phyloP scores from a whole-genome alignment of 495 filamentous ascomycete species.

The Pyronema domesticum region DNA sequence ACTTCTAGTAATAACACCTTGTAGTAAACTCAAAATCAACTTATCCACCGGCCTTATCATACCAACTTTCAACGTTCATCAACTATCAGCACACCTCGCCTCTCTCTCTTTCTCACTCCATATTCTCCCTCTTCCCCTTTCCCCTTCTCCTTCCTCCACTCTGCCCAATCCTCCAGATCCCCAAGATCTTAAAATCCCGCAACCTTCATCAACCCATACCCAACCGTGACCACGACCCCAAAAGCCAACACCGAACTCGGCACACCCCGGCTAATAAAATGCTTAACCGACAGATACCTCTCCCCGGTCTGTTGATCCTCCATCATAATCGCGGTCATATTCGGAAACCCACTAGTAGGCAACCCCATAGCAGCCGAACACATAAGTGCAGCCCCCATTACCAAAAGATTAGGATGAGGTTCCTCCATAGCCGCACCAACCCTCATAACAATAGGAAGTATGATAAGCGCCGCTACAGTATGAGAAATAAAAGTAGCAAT shows the following conservation, averaged over 20 bases:
- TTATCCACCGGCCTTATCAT: too few species aligned
- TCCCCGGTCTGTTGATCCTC: constrained; percentile 82
- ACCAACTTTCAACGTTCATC: too few species aligned
- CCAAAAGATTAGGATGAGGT: constrained; percentile 83
- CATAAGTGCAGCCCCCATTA: constrained; percentile 60
- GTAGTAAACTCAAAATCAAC: too few species aligned
- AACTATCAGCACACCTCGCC: too few species aligned
- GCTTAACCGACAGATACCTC: constrained; percentile 76
- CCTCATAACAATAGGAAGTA: constrained; percentile 72
- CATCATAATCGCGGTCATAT: constrained; percentile 99
- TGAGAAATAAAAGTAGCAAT: constrained; percentile 97
- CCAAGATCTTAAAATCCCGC: constrained; percentile 41
- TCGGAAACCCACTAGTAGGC: constrained; percentile 91
- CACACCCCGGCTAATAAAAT: constrained; percentile 82
- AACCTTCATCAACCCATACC: constrained; percentile 73
- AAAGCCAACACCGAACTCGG: constrained; percentile 69
- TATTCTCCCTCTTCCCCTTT: too few species aligned
- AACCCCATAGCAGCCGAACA: constrained; percentile 65
- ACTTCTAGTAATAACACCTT: too few species aligned
- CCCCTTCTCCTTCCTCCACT: too few species aligned
- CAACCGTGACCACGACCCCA: constrained; percentile 62
- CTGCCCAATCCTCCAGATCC: neutral
- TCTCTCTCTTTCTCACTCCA: too few species aligned
- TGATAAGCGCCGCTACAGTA: constrained; percentile 88
- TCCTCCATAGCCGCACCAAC: constrained; percentile 71